Base-by-base conservation (phyloP, 116 monocot species). In the Iris pallida region DNA sequence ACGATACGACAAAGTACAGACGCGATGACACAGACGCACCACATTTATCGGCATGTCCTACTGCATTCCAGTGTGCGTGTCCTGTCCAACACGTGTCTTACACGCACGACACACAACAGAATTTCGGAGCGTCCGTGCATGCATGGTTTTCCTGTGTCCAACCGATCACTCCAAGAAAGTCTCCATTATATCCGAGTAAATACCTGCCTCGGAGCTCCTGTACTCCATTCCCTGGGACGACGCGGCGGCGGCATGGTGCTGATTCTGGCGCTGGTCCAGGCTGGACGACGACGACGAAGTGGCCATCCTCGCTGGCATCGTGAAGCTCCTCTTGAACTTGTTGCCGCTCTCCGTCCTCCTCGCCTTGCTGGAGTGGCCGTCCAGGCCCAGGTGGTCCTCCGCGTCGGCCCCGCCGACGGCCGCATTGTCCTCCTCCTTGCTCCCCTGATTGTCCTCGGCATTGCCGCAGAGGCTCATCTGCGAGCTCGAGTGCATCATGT, bases 281-380 rank as follows among this genome's bases (percentile, higher is more conserved):
- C 17, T 9, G 71, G 30, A 13, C 4, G 77, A 73, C n/a, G 85
- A 73, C n/a, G 81, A 70, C 5, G 82, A 69, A 11, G 82, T 75
- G 12, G 52, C 72, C 82, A 84, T 85, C 54, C 82, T 71, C 4
- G 76, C 80, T 9, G 91, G 91, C 75, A 91, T 61, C 3, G 91
- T 91, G 72, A 82, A 87, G 68, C 91, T 91, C 81, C 87, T 81
- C 80, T 84, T 91, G 67, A 91, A 87, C 66, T 85, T 86, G 30
- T 30, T 0, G 30, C 30, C 30, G 45, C 44, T 64, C 8, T 87
- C 91, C 72, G 71, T 74, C 68, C 71, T 85, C 68, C 80, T 69
- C 46, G 61, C 64, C 64, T 80, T 90, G 57, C 55, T 68, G 11
- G 81, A 61, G 14, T 83, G 71, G 64, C 72, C 84, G 11, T 84